phyloP scores from a whole-genome alignment of 805 yeast species.

The Barnettozyma populi region DNA sequence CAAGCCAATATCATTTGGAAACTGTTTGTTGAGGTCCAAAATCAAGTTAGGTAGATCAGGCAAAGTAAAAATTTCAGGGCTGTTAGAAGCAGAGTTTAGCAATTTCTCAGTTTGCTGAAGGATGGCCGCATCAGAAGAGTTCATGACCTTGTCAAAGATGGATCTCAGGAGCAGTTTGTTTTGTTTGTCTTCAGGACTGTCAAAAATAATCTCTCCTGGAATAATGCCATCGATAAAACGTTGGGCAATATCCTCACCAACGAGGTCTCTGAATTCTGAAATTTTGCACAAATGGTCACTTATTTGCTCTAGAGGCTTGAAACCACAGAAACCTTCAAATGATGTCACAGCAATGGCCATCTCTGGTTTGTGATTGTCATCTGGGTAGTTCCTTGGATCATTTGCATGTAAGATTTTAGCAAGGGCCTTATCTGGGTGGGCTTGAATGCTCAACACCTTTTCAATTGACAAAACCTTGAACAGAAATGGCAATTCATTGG shows the following conservation, averaged over 20 bases:
- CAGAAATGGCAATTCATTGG: slow-evolving; percentile 77
- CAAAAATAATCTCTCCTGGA: slow-evolving; percentile 21
- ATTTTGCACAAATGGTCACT: slow-evolving; percentile 61
- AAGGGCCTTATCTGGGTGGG: slow-evolving; percentile 91
- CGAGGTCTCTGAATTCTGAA: slow-evolving; percentile 70
- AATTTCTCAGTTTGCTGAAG: slow-evolving; percentile 53
- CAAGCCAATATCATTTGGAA: slow-evolving; percentile 90
- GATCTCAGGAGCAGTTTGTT: slow-evolving; percentile 66
- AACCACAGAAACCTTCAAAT: slow-evolving; percentile 97
- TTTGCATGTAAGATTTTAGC: slow-evolving; percentile 68
- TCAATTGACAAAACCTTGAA: slow-evolving; percentile 91
- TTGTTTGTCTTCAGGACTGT: slow-evolving; percentile 44
- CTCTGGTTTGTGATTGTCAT: slow-evolving; percentile 98
- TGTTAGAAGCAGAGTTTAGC: slow-evolving; percentile 54
- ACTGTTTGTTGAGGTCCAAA: slow-evolving; percentile 74
- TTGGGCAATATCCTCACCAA: slow-evolving; percentile 55
- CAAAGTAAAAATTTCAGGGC: slow-evolving; percentile 52
- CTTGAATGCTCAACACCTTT: slow-evolving; percentile 92
- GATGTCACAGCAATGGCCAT: slow-evolving; percentile 97
- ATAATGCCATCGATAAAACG: slow-evolving; percentile 48
- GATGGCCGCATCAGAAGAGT: slow-evolving; percentile 58
- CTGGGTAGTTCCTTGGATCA: slow-evolving; percentile 95
- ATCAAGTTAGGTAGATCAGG: slow-evolving; percentile 65
- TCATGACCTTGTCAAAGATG: slow-evolving; percentile 82
- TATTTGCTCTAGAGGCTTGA: slow-evolving; percentile 82